Percentiles rank a stretch among this genome's conserved stretches.
Evolutionary conservation across 768 basidiomycete species (phyloP).

Genomic region (Rhizopogon vesiculosus): DNA sequence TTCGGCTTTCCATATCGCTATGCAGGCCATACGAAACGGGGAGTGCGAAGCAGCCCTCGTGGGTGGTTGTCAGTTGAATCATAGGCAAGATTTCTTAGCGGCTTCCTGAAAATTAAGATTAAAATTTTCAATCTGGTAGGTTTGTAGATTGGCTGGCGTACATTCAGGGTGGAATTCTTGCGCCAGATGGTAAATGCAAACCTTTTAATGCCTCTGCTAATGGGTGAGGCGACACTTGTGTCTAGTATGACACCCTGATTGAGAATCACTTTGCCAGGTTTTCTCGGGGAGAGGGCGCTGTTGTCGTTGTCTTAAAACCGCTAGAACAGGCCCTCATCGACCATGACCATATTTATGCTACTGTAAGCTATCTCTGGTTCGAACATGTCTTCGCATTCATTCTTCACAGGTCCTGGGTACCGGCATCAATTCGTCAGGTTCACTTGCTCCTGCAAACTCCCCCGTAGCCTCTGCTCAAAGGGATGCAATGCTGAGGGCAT

Average conservation of each 20-base stretch:
- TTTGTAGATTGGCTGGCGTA: slow-evolving; percentile 34
- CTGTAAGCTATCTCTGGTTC: slow-evolving; percentile 18
- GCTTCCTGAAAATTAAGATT: background rate
- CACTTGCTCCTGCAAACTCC: slow-evolving; percentile 30
- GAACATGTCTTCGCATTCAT: background rate
- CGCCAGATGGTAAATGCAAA: slow-evolving; percentile 38
- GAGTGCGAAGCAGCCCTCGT: slow-evolving; percentile 47
- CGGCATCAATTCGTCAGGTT: slow-evolving; percentile 33
- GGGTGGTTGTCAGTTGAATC: slow-evolving; percentile 39
- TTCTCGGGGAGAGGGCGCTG: slow-evolving; percentile 33
- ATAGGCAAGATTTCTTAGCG: slow-evolving; percentile 23
- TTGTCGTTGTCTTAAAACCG: slow-evolving; percentile 36
- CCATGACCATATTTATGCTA: slow-evolving; percentile 36
- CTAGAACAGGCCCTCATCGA: slow-evolving; percentile 34
- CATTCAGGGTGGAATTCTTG: slow-evolving; percentile 32
- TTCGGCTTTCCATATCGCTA: slow-evolving; percentile 44
- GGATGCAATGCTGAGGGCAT: slow-evolving; percentile 34
- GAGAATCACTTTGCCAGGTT: slow-evolving; percentile 23
- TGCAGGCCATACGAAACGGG: slow-evolving; percentile 37
- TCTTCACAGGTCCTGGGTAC: slow-evolving; percentile 34
- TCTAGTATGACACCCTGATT: background rate
- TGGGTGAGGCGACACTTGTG: slow-evolving; percentile 27
- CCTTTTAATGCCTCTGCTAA: slow-evolving; percentile 40
- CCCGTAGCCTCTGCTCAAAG: slow-evolving; percentile 34
- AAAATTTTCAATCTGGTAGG: slow-evolving; percentile 10